Base-by-base conservation (phyloP, 2,329 filamentous ascomycete species). In the Beauveria sp. region DNA sequence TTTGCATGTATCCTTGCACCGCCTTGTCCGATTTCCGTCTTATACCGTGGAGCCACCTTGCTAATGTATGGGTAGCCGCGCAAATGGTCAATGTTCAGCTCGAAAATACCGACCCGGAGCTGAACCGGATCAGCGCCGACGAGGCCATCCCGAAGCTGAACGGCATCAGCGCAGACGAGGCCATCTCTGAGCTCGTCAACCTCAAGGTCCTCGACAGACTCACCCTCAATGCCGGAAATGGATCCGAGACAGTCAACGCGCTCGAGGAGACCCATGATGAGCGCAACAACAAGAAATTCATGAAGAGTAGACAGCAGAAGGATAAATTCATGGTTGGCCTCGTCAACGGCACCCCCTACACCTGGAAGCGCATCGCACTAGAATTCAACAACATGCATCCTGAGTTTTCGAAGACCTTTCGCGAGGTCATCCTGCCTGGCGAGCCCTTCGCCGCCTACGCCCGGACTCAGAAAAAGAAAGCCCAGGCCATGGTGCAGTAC, bases 301-400 rank as follows among this genome's bases (percentile, higher is more conserved):
- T 51, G 26, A 34, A 10, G 4, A 3, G 14, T 0, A 7, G n/a
- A 6, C 54, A 34, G 9, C 1, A 3, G 1, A 12, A 4, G 30
- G 30, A 34, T 4, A 34, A 34, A 34, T 12, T 34, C 1, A 34
- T 34, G 30, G 30, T 73, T 40, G 64, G 61, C 2, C 60, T 74
- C 51, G 62, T 73, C 67, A 74, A 74, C 60, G 68, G 66, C n/a
- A 73, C 70, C 6, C 72, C 72, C 3, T 73, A 71, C 63, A 61
- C 51, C 30, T 74, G 70, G 71, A 7, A 66, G 58, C 47, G 64
- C 50, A 0, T 66, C 64, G 59, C 1, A 60, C 64, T 57, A 54
- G 58, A 0, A 68, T 70, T 51, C 66, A 69, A 50, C 52, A 69
- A 41, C 1, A 10, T 4, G 14, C 47, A 5, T 37, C 12, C 12